Evolutionary conservation across 495 filamentous ascomycete genomes (phyloP).

Genomic region (Bathelium albidoporum): DNA sequence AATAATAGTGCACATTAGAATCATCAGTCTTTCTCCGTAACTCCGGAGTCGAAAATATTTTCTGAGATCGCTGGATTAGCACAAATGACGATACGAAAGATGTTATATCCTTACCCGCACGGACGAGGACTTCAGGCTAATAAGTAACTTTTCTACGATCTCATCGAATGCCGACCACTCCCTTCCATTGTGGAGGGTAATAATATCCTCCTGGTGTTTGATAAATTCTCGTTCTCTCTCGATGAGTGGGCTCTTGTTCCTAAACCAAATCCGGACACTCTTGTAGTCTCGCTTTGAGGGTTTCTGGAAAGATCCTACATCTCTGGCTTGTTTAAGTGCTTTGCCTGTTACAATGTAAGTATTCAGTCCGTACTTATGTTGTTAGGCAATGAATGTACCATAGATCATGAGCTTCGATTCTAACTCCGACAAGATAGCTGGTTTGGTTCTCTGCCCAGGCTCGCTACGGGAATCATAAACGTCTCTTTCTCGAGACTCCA

Average conservation of each 20-base stretch:
- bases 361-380: neutral
- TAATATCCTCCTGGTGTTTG: slow-evolving; percentile 32
- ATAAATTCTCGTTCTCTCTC: slow-evolving; percentile 29
- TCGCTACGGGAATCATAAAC: slow-evolving; percentile 12
- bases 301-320: slow-evolving; percentile 26
- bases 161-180: slow-evolving; percentile 35
- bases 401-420: slow-evolving; percentile 28
- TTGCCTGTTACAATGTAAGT: slow-evolving; percentile 16
- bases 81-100: neutral
- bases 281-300: slow-evolving; percentile 30
- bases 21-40: slow-evolving; percentile 29
- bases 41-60: slow-evolving; percentile 29
- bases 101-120: slow-evolving; percentile 18
- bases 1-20: slow-evolving; percentile 29
- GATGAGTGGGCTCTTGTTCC: slow-evolving; percentile 23
- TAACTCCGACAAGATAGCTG: slow-evolving; percentile 23
- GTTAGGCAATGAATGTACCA: slow-evolving; percentile 16
- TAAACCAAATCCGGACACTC: slow-evolving; percentile 30
- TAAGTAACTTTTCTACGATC: slow-evolving; percentile 26
- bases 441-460: slow-evolving; percentile 16
- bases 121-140: slow-evolving; percentile 17
- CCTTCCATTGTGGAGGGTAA: slow-evolving; percentile 29
- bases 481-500: slow-evolving; percentile 10
- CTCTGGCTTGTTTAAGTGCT: slow-evolving; percentile 26
- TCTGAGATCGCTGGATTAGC: slow-evolving; percentile 9